These are phyloP conservation scores for Suillus bovinus DNA, from an alignment of 768 basidiomycete genomes.

Conservation along the genomic window DNA sequence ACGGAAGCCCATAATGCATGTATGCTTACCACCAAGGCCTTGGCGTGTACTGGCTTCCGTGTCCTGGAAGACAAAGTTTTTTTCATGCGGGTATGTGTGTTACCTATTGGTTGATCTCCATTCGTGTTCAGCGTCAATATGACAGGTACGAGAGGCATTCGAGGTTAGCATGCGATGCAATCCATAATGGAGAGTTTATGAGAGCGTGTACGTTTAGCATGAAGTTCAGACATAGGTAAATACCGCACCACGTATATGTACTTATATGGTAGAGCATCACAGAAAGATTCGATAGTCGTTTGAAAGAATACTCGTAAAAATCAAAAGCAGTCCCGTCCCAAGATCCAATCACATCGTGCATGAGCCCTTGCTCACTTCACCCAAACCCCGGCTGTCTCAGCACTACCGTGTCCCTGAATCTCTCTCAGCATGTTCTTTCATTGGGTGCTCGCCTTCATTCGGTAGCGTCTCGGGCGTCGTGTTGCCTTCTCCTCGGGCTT, in stretches of 20 bases:
- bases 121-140: background rate
- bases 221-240: background rate
- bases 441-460: slow-evolving; percentile 29
- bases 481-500: slow-evolving; percentile 36
- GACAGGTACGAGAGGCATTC: background rate
- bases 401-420: slow-evolving; percentile 11
- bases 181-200: background rate
- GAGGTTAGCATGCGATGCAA: background rate
- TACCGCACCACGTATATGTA: background rate
- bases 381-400: slow-evolving; percentile 4
- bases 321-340: background rate
- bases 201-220: background rate
- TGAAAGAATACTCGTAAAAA: slow-evolving; percentile 3
- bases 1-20: slow-evolving; percentile 62
- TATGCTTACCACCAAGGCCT: slow-evolving; percentile 55
- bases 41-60: slow-evolving; percentile 63
- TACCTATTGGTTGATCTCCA: background rate
- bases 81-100: slow-evolving; percentile 47
- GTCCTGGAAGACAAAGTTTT: slow-evolving; percentile 60
- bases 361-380: background rate
- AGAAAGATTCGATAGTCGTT: background rate
- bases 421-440: slow-evolving; percentile 14
- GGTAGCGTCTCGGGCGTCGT: slow-evolving; percentile 36
- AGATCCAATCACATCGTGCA: background rate
- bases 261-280: background rate